These are phyloP conservation scores for Chondrostereum purpureum DNA, from an alignment of 1,284 basidiomycete species.

Conservation along the genomic window DNA sequence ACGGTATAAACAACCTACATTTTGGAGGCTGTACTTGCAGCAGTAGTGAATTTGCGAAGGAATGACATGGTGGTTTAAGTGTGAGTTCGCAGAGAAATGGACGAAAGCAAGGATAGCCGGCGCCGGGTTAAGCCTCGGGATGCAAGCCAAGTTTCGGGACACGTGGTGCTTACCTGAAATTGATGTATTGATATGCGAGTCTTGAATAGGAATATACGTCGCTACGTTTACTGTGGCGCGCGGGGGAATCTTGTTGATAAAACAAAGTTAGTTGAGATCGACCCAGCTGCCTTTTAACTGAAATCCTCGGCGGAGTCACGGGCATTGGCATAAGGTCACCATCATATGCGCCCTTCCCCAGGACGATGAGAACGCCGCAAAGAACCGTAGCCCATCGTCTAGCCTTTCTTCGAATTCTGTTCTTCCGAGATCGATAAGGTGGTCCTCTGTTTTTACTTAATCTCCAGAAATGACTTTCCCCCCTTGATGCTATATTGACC, in stretches of 20 bases:
- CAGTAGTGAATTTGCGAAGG: conserved; percentile 1
- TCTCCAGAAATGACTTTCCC: too few relatives aligned
- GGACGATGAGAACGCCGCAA: background rate
- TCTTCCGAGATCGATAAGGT: background rate
- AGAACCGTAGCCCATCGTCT: background rate
- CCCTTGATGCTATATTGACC: too few relatives aligned
- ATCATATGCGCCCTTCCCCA: background rate
- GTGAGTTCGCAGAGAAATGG: background rate
- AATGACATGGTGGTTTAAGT: conserved; percentile 2
- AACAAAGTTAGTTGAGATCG: too few relatives aligned
- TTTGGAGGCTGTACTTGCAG: conserved; percentile 3
- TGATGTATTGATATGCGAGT: too few relatives aligned
- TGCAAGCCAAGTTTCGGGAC: conserved; percentile 2
- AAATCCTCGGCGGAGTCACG: background rate
- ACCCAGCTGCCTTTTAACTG: background rate
- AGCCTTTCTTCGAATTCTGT: background rate
- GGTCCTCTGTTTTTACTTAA: too few relatives aligned
- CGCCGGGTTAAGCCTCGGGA: too few relatives aligned
- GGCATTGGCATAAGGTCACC: background rate
- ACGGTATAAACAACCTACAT: background rate
- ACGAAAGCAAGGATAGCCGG: background rate
- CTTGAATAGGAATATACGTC: too few relatives aligned
- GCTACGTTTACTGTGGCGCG: background rate
- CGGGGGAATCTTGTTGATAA: too few relatives aligned
- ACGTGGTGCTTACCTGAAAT: background rate